Evolutionary conservation across 108 stramenopile species (phyloP).

Genomic region (Chaetoceros muelleri): DNA sequence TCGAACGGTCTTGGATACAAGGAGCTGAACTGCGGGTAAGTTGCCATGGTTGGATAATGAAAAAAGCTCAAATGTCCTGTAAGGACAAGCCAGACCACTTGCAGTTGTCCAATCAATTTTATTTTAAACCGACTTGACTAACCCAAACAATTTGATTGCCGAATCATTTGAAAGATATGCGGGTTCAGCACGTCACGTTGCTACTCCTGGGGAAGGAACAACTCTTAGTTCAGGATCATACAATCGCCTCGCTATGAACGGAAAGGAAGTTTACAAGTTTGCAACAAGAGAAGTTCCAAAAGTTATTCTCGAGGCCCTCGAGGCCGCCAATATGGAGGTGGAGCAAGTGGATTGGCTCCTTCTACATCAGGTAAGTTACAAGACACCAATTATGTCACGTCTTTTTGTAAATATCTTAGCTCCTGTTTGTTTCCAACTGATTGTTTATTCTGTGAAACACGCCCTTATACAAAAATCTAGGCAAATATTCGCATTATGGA

Average conservation of each 20-base stretch:
- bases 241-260: conserved; percentile 81
- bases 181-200: conserved; percentile 47
- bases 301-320: conserved; percentile 85
- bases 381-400: not conserved
- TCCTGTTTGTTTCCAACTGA: too few relatives aligned
- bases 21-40: conserved; percentile 79
- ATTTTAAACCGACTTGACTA: not conserved
- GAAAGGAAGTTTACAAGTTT: conserved; percentile 92
- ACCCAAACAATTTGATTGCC: not conserved
- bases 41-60: conserved; percentile 3
- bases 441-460: too few relatives aligned
- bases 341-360: conserved; percentile 91
- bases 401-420: not conserved
- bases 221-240: conserved; percentile 65
- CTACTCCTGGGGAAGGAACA: conserved; percentile 62
- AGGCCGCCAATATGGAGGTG: conserved; percentile 70
- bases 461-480: too few relatives aligned
- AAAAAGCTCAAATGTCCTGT: not conserved
- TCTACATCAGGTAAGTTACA: conserved; percentile 58
- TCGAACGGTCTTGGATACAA: conserved; percentile 82
- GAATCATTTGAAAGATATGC: conserved; percentile 36
- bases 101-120: not conserved
- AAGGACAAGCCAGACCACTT: not conserved
- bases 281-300: conserved; percentile 89
- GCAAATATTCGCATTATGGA: conserved; percentile 99